These are phyloP conservation scores for Hamamelis virginiana DNA, from an alignment of 164 flowering plant genomes.

Conservation along the genomic window DNA sequence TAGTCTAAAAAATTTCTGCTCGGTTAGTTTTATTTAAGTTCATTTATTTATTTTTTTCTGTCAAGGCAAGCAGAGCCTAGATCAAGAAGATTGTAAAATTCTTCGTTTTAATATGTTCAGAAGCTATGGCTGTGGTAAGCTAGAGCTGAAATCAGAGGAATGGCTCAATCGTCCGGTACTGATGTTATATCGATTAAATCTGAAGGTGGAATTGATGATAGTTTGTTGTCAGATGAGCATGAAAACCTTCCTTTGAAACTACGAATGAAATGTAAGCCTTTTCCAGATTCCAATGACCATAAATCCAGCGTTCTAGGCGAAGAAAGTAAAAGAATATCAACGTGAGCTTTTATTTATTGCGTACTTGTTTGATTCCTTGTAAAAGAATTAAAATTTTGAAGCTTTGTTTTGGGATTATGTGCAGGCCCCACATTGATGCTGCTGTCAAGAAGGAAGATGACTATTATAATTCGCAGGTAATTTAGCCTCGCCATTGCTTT, in stretches of 20 bases:
- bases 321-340: background rate
- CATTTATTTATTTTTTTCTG: background rate
- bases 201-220: slow-evolving; percentile 1
- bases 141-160: background rate
- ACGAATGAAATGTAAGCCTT: slow-evolving; percentile 5
- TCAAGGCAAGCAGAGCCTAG: background rate
- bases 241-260: slow-evolving; percentile 19
- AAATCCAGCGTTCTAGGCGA: background rate
- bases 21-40: too few species aligned
- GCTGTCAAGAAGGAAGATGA: slow-evolving; percentile 19
- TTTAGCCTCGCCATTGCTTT: too few species aligned
- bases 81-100: background rate
- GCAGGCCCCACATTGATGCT: slow-evolving; percentile 15
- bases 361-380: background rate
- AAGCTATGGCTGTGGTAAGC: background rate
- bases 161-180: slow-evolving; percentile 9
- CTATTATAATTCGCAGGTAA: slow-evolving; percentile 11
- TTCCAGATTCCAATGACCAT: background rate
- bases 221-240: slow-evolving; percentile 7
- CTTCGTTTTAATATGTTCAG: background rate
- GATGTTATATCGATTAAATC: background rate
- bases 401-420: background rate
- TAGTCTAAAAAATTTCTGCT: too few species aligned
- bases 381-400: background rate
- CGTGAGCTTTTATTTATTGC: background rate